These are phyloP conservation scores for Firmiana major DNA, from an alignment of 345 rosid genomes.

Conservation along the genomic window DNA sequence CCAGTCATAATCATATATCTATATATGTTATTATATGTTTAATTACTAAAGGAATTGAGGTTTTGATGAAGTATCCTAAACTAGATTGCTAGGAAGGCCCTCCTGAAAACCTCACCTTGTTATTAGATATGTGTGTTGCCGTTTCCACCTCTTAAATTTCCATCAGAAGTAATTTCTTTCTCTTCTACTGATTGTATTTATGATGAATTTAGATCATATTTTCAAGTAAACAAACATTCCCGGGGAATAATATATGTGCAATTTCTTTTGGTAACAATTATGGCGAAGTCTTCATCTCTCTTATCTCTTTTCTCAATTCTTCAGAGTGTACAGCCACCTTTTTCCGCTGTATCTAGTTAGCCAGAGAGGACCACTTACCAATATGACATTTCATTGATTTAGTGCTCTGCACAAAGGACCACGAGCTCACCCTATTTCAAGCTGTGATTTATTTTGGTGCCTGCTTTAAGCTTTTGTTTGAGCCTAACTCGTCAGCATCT, in stretches of 20 bases:
- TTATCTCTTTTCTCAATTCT: neutral
- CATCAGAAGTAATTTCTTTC: neutral
- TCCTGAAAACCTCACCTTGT: constrained; percentile 13
- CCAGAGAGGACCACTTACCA: constrained; percentile 32
- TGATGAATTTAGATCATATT: neutral
- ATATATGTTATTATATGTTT: constrained; percentile 16
- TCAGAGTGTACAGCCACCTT: constrained; percentile 22
- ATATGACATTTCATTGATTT: constrained; percentile 17
- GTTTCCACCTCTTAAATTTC: neutral
- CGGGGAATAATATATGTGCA: constrained; percentile 10
- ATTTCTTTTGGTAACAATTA: neutral
- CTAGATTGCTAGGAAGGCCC: constrained; percentile 3
- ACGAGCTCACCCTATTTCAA: constrained; percentile 2
- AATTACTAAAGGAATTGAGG: constrained; percentile 6
- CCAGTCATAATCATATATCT: constrained; percentile 7
- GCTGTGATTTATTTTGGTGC: neutral
- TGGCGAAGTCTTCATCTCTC: neutral
- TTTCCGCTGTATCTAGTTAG: constrained; percentile 5
- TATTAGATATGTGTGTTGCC: constrained; percentile 5
- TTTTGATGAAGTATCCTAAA: constrained; percentile 19
- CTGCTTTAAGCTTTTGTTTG: neutral
- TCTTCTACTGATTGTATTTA: constrained; percentile 17
- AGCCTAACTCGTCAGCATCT: neutral
- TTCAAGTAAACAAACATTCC: constrained; percentile 5
- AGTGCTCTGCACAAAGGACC: constrained; percentile 14